A percentile compares a stretch with the other conserved stretches of the same genome.
Evolutionary conservation across 208 protist genomes (phyloP).

Genomic region (Wallacemonas sp.): DNA sequence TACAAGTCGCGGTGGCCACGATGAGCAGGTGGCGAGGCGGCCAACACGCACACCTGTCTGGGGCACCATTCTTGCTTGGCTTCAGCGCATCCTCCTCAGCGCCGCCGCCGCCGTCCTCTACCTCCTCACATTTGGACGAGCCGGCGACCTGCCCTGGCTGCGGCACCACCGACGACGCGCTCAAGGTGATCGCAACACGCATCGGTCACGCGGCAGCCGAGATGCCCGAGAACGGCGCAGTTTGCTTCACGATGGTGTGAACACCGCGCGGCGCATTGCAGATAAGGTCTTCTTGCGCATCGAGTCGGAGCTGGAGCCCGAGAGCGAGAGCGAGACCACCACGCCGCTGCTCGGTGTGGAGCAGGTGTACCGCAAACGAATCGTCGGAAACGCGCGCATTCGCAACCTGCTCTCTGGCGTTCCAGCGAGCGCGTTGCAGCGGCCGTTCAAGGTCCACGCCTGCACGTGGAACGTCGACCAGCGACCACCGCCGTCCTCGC

Average conservation of each 20-base stretch:
- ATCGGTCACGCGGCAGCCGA: background rate
- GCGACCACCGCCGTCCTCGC: conserved; percentile 35
- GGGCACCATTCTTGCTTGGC: background rate
- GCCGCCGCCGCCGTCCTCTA: background rate
- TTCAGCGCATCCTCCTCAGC: background rate
- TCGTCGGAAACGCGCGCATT: conserved; percentile 29
- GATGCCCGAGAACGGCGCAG: background rate
- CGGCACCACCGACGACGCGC: too few species aligned
- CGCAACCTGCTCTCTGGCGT: conserved; percentile 27
- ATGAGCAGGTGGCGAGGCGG: too few species aligned
- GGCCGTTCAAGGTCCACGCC: conserved; percentile 51
- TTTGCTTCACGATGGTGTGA: conserved; percentile 24
- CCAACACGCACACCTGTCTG: too few species aligned
- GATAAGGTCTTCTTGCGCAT: conserved; percentile 40
- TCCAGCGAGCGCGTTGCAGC: conserved; percentile 12
- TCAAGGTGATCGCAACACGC: too few species aligned
- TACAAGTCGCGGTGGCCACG: too few species aligned
- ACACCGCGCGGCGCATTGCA: conserved; percentile 28
- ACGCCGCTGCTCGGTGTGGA: background rate
- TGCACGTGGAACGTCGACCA: conserved; percentile 87
- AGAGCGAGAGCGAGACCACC: conserved; percentile 14
- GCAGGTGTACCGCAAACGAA: background rate
- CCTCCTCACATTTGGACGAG: conserved; percentile 1
- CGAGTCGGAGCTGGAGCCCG: conserved; percentile 40
- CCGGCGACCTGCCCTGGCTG: conserved; percentile 1